These are phyloP conservation scores for Pyracantha coccinea DNA, from an alignment of 331 rosid species.

Conservation along the genomic window DNA sequence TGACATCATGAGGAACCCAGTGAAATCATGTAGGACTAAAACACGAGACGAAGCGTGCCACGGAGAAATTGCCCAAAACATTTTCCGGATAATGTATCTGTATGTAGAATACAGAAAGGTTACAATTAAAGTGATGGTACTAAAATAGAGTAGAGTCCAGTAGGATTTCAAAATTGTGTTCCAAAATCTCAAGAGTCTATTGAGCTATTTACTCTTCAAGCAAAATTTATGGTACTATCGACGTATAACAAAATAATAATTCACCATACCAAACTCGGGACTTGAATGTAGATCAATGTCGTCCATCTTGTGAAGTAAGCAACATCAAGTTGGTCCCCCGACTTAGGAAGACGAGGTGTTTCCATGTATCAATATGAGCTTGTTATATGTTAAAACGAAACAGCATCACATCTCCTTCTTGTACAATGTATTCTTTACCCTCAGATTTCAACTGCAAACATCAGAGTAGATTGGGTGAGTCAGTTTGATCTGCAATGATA, in stretches of 20 bases:
- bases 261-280: not conserved
- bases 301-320: not conserved
- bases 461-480: not conserved
- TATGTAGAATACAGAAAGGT: not conserved
- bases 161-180: not conserved
- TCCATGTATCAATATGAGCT: not conserved
- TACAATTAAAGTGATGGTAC: not conserved
- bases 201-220: conserved; percentile 16
- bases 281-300: not conserved
- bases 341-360: not conserved
- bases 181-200: not conserved
- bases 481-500: not conserved
- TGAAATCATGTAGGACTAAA: not conserved
- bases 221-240: conserved; percentile 5
- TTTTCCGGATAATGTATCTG: not conserved
- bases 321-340: not conserved
- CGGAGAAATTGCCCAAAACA: not conserved
- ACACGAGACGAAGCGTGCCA: not conserved
- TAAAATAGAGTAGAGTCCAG: not conserved
- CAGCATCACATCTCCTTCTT: conserved; percentile 90
- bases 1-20: not conserved
- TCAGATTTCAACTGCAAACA: conserved; percentile 85
- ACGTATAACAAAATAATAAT: conserved; percentile 20
- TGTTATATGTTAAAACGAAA: conserved; percentile 81
- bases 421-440: conserved; percentile 89